Base-by-base conservation (phyloP, 2,329 filamentous ascomycete genomes). In the Hymenoscyphus occultus region DNA sequence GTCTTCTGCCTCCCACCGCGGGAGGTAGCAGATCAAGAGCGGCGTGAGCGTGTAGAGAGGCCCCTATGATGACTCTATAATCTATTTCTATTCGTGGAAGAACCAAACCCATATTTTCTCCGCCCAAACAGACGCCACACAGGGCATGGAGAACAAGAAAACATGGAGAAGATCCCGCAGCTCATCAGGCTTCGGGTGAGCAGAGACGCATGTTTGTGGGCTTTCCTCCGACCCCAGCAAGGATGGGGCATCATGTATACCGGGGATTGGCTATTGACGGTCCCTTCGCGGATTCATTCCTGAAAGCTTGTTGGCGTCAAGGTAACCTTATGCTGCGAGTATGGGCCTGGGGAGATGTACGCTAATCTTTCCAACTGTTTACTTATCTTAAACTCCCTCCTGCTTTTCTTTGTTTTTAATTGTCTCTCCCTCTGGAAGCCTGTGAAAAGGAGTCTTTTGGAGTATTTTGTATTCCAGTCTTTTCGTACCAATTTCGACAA, bases 41-140 rank as follows among this genome's bases (percentile, higher is more conserved):
- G 39, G 32, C 35, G 35, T 7, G 35, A 35, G 35, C 58, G 10
- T 39, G 58, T 22, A 35, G 16, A 39, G 39, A 62, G 54, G 45
- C 31, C 48, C 45, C 2, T 40, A 22, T 62, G 48, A 42, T 35
- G 56, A 56, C 13, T 22, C 45, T 51, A 22, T 16, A 10, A 28
- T 51, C 7, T 51, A n/a, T 19, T 39, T 5, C 56, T 9, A 62
- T 62, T 56, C 45, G 60, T n/a, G 60, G 60, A 62, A 56, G 32
- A 56, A 56, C 19, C 54, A 4, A 12, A 14, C 60, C 16, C 45
- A 14, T 22, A 56, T 31, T 56, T 62, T 31, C 45, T 62, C 60
- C 60, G 48, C 16, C 45, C 13, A 22, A n/a, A 56, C 60, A 57
- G 39, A 56, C 60, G 35, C 32, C 45, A 56, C 31, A 56, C 28